phyloP scores from a whole-genome alignment of 2,329 filamentous ascomycete genomes.

The Fusarium incarnatum region DNA sequence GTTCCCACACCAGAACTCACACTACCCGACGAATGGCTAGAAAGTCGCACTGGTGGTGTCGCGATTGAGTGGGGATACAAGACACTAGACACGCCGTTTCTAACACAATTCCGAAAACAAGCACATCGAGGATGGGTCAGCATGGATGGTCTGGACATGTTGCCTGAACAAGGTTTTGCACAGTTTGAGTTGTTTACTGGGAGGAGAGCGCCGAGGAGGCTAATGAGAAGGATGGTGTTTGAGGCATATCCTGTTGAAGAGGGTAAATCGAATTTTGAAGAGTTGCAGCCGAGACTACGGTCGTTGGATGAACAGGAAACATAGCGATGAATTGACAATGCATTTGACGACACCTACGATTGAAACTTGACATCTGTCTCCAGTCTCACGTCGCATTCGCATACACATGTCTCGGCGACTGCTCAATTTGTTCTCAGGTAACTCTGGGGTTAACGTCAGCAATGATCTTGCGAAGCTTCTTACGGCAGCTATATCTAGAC shows the following conservation, averaged over 20 bases:
- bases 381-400: too few relatives aligned
- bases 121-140: conserved; percentile 76
- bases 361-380: too few relatives aligned
- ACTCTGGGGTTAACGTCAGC: too few relatives aligned
- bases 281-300: conserved; percentile 51
- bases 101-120: conserved; percentile 72
- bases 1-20: conserved; percentile 76
- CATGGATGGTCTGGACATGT: conserved; percentile 79
- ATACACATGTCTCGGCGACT: too few relatives aligned
- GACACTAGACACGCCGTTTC: conserved; percentile 76
- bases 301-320: conserved; percentile 46
- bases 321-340: conserved; percentile 23
- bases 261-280: conserved; percentile 54
- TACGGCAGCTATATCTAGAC: too few relatives aligned
- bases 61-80: conserved; percentile 81
- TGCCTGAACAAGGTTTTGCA: conserved; percentile 83
- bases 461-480: too few relatives aligned
- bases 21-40: conserved; percentile 76
- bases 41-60: conserved; percentile 79
- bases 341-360: neutral
- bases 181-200: conserved; percentile 87
- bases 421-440: too few relatives aligned
- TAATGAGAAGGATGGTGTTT: conserved; percentile 76
- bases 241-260: conserved; percentile 58
- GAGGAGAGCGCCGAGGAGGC: conserved; percentile 60